phyloP scores from a whole-genome alignment of 345 rosid genomes.

The Dimocarpus longan region DNA sequence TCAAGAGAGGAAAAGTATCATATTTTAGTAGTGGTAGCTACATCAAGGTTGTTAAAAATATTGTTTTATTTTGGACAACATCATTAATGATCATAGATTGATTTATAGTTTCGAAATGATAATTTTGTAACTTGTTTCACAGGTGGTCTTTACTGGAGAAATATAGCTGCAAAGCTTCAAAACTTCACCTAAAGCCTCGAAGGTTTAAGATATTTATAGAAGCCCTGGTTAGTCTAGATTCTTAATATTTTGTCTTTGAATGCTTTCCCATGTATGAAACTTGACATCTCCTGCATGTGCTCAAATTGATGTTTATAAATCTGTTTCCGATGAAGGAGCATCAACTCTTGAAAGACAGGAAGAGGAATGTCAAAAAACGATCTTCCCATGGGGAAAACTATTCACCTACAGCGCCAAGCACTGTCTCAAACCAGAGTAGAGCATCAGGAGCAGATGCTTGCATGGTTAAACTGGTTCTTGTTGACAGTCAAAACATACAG shows the following conservation, averaged over 20 bases:
- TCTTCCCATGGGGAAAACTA: conserved; percentile 70
- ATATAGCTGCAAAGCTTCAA: conserved; percentile 98
- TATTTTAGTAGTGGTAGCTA: neutral
- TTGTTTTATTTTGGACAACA: neutral
- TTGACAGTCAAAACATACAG: conserved; percentile 77
- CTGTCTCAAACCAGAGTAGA: conserved; percentile 61
- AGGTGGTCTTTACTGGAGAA: conserved; percentile 99
- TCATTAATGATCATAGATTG: neutral
- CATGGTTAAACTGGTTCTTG: conserved; percentile 67
- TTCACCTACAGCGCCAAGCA: conserved; percentile 60
- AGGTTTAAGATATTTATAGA: conserved; percentile 93
- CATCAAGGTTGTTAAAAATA: neutral
- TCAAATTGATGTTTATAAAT: conserved; percentile 27
- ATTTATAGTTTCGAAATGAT: neutral
- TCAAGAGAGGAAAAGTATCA: neutral
- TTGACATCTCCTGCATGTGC: conserved; percentile 22
- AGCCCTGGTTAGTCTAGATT: conserved; percentile 78
- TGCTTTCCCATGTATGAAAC: conserved; percentile 23
- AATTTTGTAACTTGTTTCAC: conserved; percentile 26
- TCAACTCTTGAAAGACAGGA: conserved; percentile 93
- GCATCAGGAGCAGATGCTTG: conserved; percentile 63
- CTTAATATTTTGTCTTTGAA: conserved; percentile 19
- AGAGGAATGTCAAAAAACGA: conserved; percentile 74
- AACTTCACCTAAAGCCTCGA: conserved; percentile 96
- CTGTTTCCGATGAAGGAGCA: conserved; percentile 68